Evolutionary conservation across 495 filamentous ascomycete species (phyloP), one percentile per base, ranked within the genome.

Genomic region (Penicillium turbatum): DNA sequence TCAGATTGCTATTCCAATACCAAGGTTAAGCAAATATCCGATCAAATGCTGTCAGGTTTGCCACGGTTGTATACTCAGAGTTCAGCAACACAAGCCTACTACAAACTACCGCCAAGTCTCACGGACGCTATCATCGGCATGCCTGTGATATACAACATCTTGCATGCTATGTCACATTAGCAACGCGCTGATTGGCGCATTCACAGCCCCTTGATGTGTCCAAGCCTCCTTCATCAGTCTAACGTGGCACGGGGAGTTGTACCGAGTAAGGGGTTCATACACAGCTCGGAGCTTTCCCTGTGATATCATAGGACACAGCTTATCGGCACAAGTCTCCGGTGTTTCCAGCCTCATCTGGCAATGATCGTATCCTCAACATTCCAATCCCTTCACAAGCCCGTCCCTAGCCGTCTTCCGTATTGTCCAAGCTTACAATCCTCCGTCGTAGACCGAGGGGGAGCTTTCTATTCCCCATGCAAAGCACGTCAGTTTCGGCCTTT

Each of bases 321-420:
- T 42, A 43, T 29, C 19, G 48, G 16, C 17, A 43, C 21, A 51
- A 43, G 29, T 51, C 39, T 19, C 49, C 49, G 49, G 31, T 12
- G 9, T 35, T 21, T 43, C 13, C 21, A 43, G 21, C 49, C 49
- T 40, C n/a, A 42, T 43, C 15, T 43, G 19, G 19, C 13, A 34
- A 35, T 36, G 39, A 41, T 36, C 31, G 19, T 19, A 29, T 24
- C 21, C n/a, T 36, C 26, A 41, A 46, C 52, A 54, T 54, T 54
- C 52, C 52, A 48, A 40, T 48, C 42, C 52, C 52, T 54, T 54
- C 43, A 15, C 24, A 29, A 12, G 32, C 13, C 52, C 52, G 52
- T 39, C 7, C 44, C 43, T 54, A 54, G n/a, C 49, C 49, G 49
- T 16, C n/a, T 26, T 26, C 34, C 12, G 4, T 32, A 24, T 12